A percentile compares a stretch with the other conserved stretches of the same genome.
These are phyloP conservation scores for Amniculicola lignicola DNA, from an alignment of 495 filamentous ascomycete species.

Conservation along the genomic window DNA sequence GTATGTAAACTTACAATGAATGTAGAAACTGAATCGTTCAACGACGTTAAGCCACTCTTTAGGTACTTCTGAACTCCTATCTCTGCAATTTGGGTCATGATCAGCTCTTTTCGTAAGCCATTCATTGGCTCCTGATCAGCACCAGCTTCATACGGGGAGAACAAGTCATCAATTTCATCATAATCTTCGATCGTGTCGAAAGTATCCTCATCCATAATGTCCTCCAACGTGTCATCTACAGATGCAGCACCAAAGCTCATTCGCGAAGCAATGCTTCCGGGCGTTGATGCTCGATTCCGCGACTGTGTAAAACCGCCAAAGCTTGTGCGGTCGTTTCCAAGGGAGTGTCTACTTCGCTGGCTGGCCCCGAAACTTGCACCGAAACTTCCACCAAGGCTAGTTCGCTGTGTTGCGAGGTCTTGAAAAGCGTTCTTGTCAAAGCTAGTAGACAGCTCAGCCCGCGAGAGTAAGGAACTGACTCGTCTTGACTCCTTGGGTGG, in stretches of 20 bases:
- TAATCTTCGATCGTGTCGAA: constrained; percentile 34
- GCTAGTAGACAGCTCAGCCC: constrained; percentile 76
- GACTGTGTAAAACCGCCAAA: constrained; percentile 36
- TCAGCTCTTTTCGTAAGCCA: constrained; percentile 33
- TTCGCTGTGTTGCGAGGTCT: constrained; percentile 58
- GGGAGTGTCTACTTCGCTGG: constrained; percentile 62
- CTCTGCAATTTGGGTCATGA: constrained; percentile 30
- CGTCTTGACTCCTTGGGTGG: constrained; percentile 74
- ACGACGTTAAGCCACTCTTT: not conserved
- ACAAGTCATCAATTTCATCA: constrained; percentile 33
- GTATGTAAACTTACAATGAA: constrained; percentile 11
- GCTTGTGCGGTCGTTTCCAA: constrained; percentile 57
- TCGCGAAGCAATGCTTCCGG: constrained; percentile 36
- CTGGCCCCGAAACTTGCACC: constrained; percentile 42
- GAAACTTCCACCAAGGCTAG: constrained; percentile 44
- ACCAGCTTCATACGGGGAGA: constrained; percentile 17
- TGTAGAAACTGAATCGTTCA: not conserved
- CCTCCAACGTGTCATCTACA: constrained; percentile 32
- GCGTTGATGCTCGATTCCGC: constrained; percentile 37
- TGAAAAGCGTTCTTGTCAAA: constrained; percentile 73
- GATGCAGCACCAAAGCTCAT: constrained; percentile 33
- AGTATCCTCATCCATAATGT: constrained; percentile 34
- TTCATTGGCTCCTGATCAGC: constrained; percentile 25
- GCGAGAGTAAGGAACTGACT: constrained; percentile 89
- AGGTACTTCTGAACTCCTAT: constrained; percentile 17